A percentile compares a stretch with the other conserved stretches of the same genome.
phyloP scores from a whole-genome alignment of 257 asterid species.

The Thymus mandschuricus region DNA sequence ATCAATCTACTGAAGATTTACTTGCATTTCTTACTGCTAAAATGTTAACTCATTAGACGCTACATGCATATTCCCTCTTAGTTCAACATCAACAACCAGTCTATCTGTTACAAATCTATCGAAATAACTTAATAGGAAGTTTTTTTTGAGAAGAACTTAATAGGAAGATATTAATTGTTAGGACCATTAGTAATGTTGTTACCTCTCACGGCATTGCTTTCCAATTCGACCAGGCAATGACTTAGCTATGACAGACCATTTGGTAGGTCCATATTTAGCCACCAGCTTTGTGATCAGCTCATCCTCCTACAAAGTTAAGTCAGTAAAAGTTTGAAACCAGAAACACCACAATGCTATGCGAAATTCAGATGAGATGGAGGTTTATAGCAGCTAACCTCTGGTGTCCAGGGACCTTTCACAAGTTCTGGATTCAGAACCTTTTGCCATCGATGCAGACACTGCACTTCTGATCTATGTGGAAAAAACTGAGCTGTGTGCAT shows the following conservation, averaged over 20 bases:
- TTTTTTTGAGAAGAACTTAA: background rate
- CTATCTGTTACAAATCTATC: constrained; percentile 20
- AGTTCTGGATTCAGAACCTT: constrained; percentile 98
- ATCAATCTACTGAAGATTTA: background rate
- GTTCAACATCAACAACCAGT: background rate
- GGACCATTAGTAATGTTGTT: constrained; percentile 28
- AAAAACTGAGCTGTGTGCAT: constrained; percentile 82
- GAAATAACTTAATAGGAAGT: background rate
- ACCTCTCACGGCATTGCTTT: constrained; percentile 99
- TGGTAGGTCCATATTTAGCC: constrained; percentile 88
- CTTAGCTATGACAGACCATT: constrained; percentile 97
- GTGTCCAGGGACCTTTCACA: constrained; percentile 99
- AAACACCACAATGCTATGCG: constrained; percentile 10
- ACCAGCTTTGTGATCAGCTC: constrained; percentile 82
- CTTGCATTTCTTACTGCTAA: constrained; percentile 19
- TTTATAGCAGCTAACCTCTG: constrained; percentile 59
- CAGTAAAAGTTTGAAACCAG: constrained; percentile 27
- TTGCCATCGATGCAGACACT: constrained; percentile 99
- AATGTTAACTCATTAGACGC: background rate
- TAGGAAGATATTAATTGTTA: constrained; percentile 5
- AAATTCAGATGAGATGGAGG: constrained; percentile 24
- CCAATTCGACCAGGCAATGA: constrained; percentile 98
- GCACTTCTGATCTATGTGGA: constrained; percentile 99
- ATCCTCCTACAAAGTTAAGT: constrained; percentile 72
- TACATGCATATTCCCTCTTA: constrained; percentile 19